Percentiles rank a stretch among this genome's conserved stretches.
These are phyloP conservation scores for Auricularia auricula-judae DNA, from an alignment of 768 basidiomycete species.

Conservation along the genomic window DNA sequence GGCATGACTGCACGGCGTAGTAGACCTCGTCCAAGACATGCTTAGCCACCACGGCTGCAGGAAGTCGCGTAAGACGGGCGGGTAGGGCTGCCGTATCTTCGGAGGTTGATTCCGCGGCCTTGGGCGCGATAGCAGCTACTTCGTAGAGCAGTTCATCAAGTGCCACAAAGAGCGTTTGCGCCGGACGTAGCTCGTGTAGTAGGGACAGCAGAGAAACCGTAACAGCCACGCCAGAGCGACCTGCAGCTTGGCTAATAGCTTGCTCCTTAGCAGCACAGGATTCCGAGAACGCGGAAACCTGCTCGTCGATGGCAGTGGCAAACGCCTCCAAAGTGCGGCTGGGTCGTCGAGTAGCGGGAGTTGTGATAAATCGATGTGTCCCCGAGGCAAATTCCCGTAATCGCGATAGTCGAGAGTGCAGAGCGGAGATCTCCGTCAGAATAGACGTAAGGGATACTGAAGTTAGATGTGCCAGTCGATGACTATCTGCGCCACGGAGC, in stretches of 20 bases:
- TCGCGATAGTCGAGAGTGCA: conserved; percentile 48
- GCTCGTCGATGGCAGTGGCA: conserved; percentile 56
- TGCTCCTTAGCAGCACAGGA: conserved; percentile 70
- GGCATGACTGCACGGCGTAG: conserved; percentile 41
- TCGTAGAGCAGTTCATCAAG: conserved; percentile 43
- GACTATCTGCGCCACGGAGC: conserved; percentile 18
- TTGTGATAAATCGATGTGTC: conserved; percentile 8
- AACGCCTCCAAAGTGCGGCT: conserved; percentile 63
- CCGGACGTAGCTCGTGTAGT: conserved; percentile 47
- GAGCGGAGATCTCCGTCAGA: conserved; percentile 42
- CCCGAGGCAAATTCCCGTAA: conserved; percentile 46
- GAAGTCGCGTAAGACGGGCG: conserved; percentile 25
- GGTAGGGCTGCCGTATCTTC: conserved; percentile 25
- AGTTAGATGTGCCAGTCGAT: conserved; percentile 54
- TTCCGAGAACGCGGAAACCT: conserved; percentile 44
- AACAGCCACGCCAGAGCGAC: conserved; percentile 20
- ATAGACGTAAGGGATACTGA: conserved; percentile 55
- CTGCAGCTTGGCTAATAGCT: conserved; percentile 48
- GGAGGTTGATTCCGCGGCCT: neutral
- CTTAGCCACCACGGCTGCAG: conserved; percentile 45
- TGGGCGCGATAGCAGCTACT: neutral
- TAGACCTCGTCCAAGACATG: conserved; percentile 55
- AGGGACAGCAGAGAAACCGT: conserved; percentile 49
- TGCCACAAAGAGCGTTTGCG: conserved; percentile 44
- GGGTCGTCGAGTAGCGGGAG: neutral